Evolutionary conservation across 78 protist genomes (phyloP), one percentile per base, ranked within the genome.

Genomic region (Dictyostelium citrinum): DNA sequence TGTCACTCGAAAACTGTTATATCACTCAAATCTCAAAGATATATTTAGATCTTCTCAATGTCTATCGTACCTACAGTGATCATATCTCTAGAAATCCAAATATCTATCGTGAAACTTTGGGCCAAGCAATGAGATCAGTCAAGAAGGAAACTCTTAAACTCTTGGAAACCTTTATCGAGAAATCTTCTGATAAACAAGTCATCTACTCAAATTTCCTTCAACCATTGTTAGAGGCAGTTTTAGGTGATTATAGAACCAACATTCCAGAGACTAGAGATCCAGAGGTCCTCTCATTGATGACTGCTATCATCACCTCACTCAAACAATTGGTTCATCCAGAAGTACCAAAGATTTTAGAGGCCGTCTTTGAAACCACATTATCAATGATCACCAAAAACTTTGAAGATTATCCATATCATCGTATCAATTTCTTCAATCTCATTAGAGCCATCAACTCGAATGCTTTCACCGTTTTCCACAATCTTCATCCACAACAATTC

Each of bases 361-460:
- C 94, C 7, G 95, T 97, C 43, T 98, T 99, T 58, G 96, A 95
- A 61, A 68, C 82, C 17, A 99, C 99, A 16, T 85, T 98, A 46
- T 96, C 93, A 46, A 97, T 98, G 99, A 96, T 98, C 90, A 97
- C 93, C 29, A 83, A 77, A 51, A 96, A 98, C 90, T 90, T 95
- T 41, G 95, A 91, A 46, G 99, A 97, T 83, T 98, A 45, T 82
- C 99, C 99, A 43, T 99, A 98, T 64, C 98, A 97, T 74, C 97
- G 99, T 22, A 22, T 91, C 45, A 80, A 92, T 49, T 97, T 99
- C 72, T 98, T 97, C 95, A 91, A 91, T n/a, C 70, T 99, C 60
- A 85, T 99, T 16, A 84, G 96, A 45, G 96, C 97, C 39, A 82
- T 99, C 81, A 98, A 98, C 82, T 70, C 83, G 9, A 82, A 96